These are phyloP conservation scores for Poa pratensis DNA, from an alignment of 176 grass and related monocot species.

Conservation along the genomic window DNA sequence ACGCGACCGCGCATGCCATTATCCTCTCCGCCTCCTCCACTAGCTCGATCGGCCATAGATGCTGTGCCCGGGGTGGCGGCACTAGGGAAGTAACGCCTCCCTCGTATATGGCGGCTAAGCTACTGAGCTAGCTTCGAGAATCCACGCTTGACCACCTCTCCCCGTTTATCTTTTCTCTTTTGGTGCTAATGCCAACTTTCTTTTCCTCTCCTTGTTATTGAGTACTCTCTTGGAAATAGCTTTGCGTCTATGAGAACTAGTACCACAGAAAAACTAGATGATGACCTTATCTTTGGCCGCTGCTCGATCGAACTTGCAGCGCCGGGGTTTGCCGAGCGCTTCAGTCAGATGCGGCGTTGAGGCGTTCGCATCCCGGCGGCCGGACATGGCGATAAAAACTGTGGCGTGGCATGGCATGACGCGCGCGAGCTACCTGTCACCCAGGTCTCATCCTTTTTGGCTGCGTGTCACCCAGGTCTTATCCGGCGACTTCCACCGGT, in stretches of 20 bases:
- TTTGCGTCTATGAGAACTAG: too few species aligned
- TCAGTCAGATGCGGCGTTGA: neutral
- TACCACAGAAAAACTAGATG: too few species aligned
- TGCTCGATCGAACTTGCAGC: too few species aligned
- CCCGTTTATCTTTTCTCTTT: neutral
- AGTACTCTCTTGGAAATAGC: too few species aligned
- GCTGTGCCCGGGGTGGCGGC: neutral
- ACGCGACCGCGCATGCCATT: constrained; percentile 20
- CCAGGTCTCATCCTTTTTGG: neutral
- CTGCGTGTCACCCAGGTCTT: neutral
- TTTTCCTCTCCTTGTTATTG: neutral
- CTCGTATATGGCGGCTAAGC: neutral
- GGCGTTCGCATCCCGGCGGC: neutral
- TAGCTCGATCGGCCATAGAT: neutral
- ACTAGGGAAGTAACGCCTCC: constrained; percentile 34
- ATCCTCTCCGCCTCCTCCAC: neutral
- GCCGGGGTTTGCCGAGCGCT: too few species aligned
- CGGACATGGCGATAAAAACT: neutral
- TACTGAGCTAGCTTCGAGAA: neutral
- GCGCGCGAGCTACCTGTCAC: neutral
- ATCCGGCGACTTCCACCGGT: neutral
- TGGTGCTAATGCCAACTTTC: neutral
- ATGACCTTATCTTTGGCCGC: too few species aligned
- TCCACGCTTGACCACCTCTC: neutral
- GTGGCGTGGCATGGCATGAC: neutral